These are phyloP conservation scores for Withania somnifera DNA, from an alignment of 305 asterid species.

Conservation along the genomic window DNA sequence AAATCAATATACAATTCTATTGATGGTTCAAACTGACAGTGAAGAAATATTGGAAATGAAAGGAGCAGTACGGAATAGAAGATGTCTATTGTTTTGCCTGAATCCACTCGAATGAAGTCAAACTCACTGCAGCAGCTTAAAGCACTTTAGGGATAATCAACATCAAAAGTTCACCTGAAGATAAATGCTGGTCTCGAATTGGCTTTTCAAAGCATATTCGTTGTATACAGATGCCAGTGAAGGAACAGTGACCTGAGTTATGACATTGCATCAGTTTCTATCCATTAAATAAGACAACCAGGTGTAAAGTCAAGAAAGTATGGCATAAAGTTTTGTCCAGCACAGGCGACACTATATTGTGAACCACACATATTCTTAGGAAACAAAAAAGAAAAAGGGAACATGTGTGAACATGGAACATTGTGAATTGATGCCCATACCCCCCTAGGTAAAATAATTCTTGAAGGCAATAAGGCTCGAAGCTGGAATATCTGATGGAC, in stretches of 20 bases:
- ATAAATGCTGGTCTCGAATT: constrained; percentile 93
- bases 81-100: not conserved
- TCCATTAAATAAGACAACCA: not conserved
- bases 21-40: not conserved
- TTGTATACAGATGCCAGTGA: constrained; percentile 96
- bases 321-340: not conserved
- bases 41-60: not conserved
- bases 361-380: not conserved
- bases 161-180: constrained; percentile 58
- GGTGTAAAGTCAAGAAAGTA: not conserved
- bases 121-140: not conserved
- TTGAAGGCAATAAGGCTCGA: not conserved
- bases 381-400: not conserved
- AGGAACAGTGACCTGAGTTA: constrained; percentile 80
- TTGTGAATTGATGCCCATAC: not conserved
- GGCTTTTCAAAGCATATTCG: constrained; percentile 96
- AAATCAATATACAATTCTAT: not conserved
- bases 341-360: not conserved
- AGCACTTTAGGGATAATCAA: not conserved
- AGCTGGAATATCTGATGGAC: not conserved
- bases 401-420: not conserved
- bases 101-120: not conserved
- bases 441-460: not conserved
- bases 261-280: constrained; percentile 5
- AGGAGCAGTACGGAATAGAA: not conserved